Conservation (phyloP, 345 rosid species). For the Eutrema yunnanense region DNA sequence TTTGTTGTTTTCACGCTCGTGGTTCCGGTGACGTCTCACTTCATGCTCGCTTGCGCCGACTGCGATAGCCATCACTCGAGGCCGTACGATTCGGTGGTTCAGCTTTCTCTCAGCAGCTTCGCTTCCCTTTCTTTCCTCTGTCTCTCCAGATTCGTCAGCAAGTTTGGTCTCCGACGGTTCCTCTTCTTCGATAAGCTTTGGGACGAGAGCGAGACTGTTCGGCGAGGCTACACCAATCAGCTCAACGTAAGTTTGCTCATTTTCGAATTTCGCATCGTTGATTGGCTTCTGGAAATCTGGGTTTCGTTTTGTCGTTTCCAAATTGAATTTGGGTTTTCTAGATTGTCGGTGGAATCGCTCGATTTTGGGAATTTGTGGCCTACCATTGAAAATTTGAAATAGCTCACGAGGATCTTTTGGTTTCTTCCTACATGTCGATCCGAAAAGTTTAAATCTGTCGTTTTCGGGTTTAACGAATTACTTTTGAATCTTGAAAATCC, state of each 20-base stretch:
- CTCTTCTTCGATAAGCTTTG: conserved; percentile 90
- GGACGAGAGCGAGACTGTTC: conserved; percentile 78
- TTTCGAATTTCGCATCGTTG: background rate
- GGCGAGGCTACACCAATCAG: conserved; percentile 59
- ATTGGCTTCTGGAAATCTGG: background rate
- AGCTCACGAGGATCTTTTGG: background rate
- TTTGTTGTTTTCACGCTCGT: conserved; percentile 53
- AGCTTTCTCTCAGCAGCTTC: conserved; percentile 66
- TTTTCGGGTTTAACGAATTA: background rate
- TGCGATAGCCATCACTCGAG: conserved; percentile 66
- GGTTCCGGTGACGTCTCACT: conserved; percentile 71
- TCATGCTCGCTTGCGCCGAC: conserved; percentile 65
- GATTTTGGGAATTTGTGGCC: background rate
- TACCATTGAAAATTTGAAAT: background rate
- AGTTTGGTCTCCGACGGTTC: conserved; percentile 67
- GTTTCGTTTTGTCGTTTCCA: conserved; percentile 1
- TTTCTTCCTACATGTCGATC: background rate
- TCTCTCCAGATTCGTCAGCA: conserved; percentile 54
- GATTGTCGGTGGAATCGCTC: background rate
- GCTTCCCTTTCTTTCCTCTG: conserved; percentile 69
- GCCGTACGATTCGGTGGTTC: conserved; percentile 76
- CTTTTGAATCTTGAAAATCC: background rate
- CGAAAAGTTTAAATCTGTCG: background rate
- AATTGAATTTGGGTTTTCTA: conserved; percentile 4
- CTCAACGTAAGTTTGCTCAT: conserved; percentile 56